These are phyloP conservation scores for Neonectria ditissima DNA, from an alignment of 2,329 filamentous ascomycete genomes.

Conservation along the genomic window DNA sequence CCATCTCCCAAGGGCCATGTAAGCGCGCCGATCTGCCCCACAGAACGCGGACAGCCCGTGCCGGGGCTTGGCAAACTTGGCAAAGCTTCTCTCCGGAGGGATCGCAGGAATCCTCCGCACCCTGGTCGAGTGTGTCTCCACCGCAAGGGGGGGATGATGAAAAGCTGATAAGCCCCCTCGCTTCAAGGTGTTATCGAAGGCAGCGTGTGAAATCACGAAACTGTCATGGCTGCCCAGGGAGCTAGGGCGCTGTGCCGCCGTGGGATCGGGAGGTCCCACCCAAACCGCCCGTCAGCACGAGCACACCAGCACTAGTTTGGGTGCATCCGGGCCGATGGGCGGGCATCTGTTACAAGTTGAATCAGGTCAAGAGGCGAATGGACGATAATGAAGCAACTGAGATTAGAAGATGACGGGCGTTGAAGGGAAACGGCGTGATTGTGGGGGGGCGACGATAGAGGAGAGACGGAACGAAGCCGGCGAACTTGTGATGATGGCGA, in stretches of 20 bases:
- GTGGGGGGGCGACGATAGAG: background rate
- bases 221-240: too few species aligned
- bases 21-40: constrained; percentile 12
- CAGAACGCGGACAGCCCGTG: constrained; percentile 14
- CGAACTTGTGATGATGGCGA: background rate
- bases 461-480: background rate
- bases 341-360: background rate
- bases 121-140: background rate
- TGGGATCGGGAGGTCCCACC: background rate
- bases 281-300: background rate
- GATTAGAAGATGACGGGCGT: background rate
- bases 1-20: background rate
- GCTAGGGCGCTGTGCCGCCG: background rate
- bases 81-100: constrained; percentile 11
- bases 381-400: background rate
- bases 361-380: background rate
- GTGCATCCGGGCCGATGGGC: background rate
- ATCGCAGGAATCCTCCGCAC: constrained; percentile 2
- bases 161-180: background rate
- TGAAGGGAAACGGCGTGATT: background rate
- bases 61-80: constrained; percentile 16
- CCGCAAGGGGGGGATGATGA: background rate
- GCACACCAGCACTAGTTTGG: background rate
- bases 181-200: background rate
- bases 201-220: too few species aligned